phyloP scores from a whole-genome alignment of 495 filamentous ascomycete genomes.

The Xylaria flabelliformis region DNA sequence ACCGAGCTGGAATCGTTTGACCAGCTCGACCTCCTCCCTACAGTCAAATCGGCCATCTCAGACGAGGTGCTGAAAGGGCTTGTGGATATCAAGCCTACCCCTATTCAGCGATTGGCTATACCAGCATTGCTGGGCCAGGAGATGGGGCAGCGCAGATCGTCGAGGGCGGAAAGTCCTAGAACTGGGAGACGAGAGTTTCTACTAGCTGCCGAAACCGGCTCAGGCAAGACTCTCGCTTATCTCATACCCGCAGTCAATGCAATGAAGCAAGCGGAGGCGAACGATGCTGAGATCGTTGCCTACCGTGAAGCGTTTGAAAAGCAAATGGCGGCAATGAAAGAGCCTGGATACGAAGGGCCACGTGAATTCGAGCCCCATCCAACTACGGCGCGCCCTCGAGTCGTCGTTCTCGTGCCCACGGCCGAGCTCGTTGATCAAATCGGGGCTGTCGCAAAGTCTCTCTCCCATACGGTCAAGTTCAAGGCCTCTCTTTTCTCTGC shows the following conservation, averaged over 20 bases:
- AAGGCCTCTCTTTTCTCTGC: slow-evolving; percentile 82
- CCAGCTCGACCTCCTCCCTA: slow-evolving; percentile 74
- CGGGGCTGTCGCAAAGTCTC: slow-evolving; percentile 72
- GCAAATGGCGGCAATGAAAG: slow-evolving; percentile 55
- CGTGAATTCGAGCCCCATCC: slow-evolving; percentile 69
- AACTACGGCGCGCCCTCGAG: slow-evolving; percentile 76
- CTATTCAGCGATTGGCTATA: slow-evolving; percentile 87
- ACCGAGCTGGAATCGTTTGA: slow-evolving; percentile 76
- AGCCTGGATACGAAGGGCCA: slow-evolving; percentile 57
- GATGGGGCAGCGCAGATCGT: slow-evolving; percentile 29
- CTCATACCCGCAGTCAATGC: slow-evolving; percentile 81
- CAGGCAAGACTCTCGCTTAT: slow-evolving; percentile 95
- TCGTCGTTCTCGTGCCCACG: slow-evolving; percentile 90
- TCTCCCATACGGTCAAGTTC: slow-evolving; percentile 84
- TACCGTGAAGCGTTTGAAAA: slow-evolving; percentile 55
- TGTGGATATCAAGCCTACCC: slow-evolving; percentile 76
- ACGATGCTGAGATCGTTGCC: slow-evolving; percentile 61
- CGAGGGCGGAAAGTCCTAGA: slow-evolving; percentile 25
- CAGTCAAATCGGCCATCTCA: slow-evolving; percentile 73
- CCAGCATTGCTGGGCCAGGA: slow-evolving; percentile 69
- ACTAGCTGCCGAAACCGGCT: slow-evolving; percentile 94
- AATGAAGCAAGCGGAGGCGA: slow-evolving; percentile 76
- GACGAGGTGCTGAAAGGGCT: slow-evolving; percentile 74
- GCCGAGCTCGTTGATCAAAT: slow-evolving; percentile 93
- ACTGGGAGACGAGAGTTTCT: slow-evolving; percentile 73